Evolutionary conservation across 768 basidiomycete species (phyloP).

Genomic region (Russula vinacea): DNA sequence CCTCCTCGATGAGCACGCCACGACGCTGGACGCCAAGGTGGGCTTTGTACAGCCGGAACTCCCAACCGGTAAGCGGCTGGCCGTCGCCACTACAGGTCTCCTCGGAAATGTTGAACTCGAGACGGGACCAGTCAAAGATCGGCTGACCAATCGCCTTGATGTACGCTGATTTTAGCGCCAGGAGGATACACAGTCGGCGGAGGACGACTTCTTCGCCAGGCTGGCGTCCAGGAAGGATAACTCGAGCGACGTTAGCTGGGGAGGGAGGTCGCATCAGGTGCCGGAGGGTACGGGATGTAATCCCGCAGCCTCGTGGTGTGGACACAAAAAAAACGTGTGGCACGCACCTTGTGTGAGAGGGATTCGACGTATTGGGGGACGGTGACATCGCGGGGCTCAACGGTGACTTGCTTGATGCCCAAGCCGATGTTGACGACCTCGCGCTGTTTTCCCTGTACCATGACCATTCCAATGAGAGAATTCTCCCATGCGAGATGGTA

Average conservation of each 20-base stretch:
- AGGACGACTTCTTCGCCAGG: slow-evolving; percentile 61
- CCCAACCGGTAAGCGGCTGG: slow-evolving; percentile 72
- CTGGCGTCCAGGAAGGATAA: slow-evolving; percentile 50
- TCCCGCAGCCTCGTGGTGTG: neutral
- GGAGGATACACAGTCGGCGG: slow-evolving; percentile 70
- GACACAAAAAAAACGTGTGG: neutral
- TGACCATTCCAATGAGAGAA: slow-evolving; percentile 77
- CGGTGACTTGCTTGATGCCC: slow-evolving; percentile 65
- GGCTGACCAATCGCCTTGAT: slow-evolving; percentile 82
- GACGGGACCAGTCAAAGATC: slow-evolving; percentile 72
- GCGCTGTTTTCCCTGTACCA: slow-evolving; percentile 73
- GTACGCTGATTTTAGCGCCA: slow-evolving; percentile 75
- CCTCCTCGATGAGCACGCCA: slow-evolving; percentile 56
- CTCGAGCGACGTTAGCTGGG: slow-evolving; percentile 52
- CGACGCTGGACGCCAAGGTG: slow-evolving; percentile 64
- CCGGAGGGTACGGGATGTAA: neutral
- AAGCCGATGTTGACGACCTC: slow-evolving; percentile 80
- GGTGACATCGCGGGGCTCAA: slow-evolving; percentile 57
- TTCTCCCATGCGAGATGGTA: slow-evolving; percentile 69
- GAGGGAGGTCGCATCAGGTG: slow-evolving; percentile 9
- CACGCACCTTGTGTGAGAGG: slow-evolving; percentile 66
- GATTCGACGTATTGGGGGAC: slow-evolving; percentile 69
- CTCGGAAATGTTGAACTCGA: slow-evolving; percentile 75
- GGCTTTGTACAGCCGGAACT: slow-evolving; percentile 77
- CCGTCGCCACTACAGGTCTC: slow-evolving; percentile 64